Evolutionary conservation across 208 protist species (phyloP).

Genomic region (Pavlovales sp.): DNA sequence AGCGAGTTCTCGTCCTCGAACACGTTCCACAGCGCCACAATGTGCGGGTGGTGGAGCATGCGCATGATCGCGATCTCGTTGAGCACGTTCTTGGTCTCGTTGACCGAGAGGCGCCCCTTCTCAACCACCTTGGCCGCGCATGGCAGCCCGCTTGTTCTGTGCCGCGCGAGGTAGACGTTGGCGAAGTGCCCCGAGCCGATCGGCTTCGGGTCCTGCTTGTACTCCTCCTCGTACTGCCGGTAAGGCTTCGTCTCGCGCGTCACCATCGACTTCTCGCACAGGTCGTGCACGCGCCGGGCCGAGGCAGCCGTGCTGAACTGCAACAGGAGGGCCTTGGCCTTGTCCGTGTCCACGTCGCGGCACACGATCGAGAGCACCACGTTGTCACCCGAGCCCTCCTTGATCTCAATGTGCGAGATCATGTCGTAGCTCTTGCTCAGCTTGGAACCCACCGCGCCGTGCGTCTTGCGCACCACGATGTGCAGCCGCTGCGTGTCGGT

Average conservation of each 20-base stretch:
- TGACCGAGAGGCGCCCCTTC: background rate
- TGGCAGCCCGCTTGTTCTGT: background rate
- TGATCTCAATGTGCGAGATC: background rate
- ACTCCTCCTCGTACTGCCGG: background rate
- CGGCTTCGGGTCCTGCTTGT: background rate
- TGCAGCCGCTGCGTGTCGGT: background rate
- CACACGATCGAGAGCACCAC: background rate
- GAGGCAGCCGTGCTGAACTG: background rate
- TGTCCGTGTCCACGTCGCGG: background rate
- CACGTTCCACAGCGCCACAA: slow-evolving; percentile 9
- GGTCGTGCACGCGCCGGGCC: background rate
- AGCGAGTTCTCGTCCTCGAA: slow-evolving; percentile 10
- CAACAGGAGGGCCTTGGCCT: background rate
- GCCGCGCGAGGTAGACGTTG: background rate
- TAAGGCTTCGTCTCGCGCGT: background rate
- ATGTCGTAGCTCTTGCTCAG: background rate
- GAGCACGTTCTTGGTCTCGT: background rate
- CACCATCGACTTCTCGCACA: background rate
- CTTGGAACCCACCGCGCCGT: too few species aligned
- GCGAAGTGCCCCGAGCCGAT: slow-evolving; percentile 36
- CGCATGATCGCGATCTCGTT: slow-evolving; percentile 7
- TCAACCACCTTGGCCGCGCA: slow-evolving; percentile 28
- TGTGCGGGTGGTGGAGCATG: slow-evolving; percentile 2
- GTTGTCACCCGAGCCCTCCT: background rate
- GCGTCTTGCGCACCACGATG: background rate